A percentile compares a stretch with the other conserved stretches of the same genome.
phyloP scores from a whole-genome alignment of 2,329 filamentous ascomycete species.

The Thelonectria olida region DNA sequence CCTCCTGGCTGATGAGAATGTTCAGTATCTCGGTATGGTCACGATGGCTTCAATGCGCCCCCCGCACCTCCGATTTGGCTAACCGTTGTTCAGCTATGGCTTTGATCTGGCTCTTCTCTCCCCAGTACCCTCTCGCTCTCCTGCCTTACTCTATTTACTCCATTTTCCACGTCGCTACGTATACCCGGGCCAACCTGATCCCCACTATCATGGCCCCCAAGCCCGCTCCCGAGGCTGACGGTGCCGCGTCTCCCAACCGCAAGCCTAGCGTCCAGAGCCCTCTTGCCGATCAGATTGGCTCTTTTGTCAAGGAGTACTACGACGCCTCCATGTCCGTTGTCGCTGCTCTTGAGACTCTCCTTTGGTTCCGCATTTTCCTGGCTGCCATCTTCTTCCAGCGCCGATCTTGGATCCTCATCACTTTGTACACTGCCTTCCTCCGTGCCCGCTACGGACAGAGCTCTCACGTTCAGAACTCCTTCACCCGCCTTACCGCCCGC shows the following conservation, averaged over 20 bases:
- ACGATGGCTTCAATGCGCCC: neutral
- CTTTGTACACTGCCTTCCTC: constrained; percentile 90
- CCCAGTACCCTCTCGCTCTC: constrained; percentile 89
- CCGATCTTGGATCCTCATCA: constrained; percentile 88
- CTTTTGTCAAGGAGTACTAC: constrained; percentile 98
- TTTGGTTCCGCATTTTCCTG: constrained; percentile 85
- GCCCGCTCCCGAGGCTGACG: constrained; percentile 61
- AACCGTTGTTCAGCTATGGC: constrained; percentile 75
- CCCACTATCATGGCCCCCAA: constrained; percentile 81
- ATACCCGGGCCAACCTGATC: constrained; percentile 91
- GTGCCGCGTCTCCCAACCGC: constrained; percentile 58
- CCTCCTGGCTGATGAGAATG: constrained; percentile 89
- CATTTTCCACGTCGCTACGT: constrained; percentile 97
- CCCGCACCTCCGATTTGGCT: constrained; percentile 9
- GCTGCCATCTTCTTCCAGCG: constrained; percentile 88
- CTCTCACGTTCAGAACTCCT: constrained; percentile 87
- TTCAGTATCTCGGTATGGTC: constrained; percentile 87
- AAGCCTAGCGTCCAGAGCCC: constrained; percentile 61
- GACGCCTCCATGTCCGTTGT: constrained; percentile 95
- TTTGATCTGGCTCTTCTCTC: constrained; percentile 91
- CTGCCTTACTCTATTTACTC: constrained; percentile 97
- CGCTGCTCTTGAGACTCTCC: constrained; percentile 83
- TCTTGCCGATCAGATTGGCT: constrained; percentile 83
- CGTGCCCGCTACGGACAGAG: constrained; percentile 91
- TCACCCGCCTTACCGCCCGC: constrained; percentile 76